These are phyloP conservation scores for Monascus ruber DNA, from an alignment of 2,329 filamentous ascomycete species.

Conservation along the genomic window DNA sequence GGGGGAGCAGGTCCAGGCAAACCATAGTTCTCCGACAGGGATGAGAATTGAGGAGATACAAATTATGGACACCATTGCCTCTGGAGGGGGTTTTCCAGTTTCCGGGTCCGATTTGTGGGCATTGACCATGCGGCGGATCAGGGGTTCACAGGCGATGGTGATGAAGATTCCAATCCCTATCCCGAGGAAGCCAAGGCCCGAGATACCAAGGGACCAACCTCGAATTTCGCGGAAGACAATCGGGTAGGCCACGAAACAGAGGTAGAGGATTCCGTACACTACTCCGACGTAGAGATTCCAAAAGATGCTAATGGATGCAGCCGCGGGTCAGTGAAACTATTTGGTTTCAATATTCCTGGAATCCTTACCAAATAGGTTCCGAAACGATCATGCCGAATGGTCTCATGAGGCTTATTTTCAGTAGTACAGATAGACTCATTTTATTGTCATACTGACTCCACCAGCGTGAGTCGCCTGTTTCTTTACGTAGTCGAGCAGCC, in stretches of 20 bases:
- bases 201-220: constrained; percentile 63
- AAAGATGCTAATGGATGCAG: constrained; percentile 47
- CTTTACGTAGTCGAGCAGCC: constrained; percentile 52
- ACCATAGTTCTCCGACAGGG: constrained; percentile 70
- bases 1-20: constrained; percentile 79
- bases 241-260: constrained; percentile 85
- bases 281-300: constrained; percentile 63
- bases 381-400: constrained; percentile 67
- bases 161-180: constrained; percentile 48
- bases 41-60: constrained; percentile 64
- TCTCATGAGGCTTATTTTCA: constrained; percentile 64
- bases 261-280: constrained; percentile 75
- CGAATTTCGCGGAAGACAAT: constrained; percentile 66
- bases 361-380: constrained; percentile 67
- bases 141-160: constrained; percentile 47
- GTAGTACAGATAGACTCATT: constrained; percentile 50
- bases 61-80: constrained; percentile 71
- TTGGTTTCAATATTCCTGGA: constrained; percentile 1
- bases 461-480: constrained; percentile 59
- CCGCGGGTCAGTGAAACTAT: neutral
- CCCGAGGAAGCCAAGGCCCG: constrained; percentile 68
- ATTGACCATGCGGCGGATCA: constrained; percentile 69
- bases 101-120: constrained; percentile 60
- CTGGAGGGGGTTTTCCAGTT: constrained; percentile 62
- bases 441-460: constrained; percentile 73